Conservation (phyloP, 208 protist genomes). For the Leishmania lainsoni region DNA sequence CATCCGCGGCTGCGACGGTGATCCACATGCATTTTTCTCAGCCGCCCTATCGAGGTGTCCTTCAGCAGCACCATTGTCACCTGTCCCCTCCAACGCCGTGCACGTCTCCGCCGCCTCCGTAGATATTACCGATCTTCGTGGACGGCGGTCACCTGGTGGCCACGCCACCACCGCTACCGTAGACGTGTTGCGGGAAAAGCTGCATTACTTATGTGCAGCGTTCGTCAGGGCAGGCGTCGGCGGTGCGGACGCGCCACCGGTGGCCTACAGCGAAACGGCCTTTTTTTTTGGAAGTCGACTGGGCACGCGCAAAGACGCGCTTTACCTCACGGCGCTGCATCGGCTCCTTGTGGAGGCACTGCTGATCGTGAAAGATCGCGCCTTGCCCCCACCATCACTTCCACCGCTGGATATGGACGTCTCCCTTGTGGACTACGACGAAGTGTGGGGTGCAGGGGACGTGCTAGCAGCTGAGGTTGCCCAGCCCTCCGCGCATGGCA, state of each 20-base stretch:
- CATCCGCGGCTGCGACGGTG: background rate
- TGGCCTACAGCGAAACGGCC: background rate
- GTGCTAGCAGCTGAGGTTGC: conserved; percentile 30
- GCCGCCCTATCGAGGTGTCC: background rate
- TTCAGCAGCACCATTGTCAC: background rate
- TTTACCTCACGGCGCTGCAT: conserved; percentile 12
- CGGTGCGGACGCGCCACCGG: background rate
- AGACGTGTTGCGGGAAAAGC: background rate
- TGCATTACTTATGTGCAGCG: background rate
- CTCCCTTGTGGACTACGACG: conserved; percentile 50
- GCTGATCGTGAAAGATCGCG: background rate
- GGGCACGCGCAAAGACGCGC: conserved; percentile 19
- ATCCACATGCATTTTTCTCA: background rate
- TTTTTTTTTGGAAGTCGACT: conserved; percentile 13
- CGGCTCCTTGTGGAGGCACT: conserved; percentile 11
- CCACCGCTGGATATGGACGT: conserved; percentile 17
- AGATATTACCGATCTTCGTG: background rate
- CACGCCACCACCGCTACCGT: background rate
- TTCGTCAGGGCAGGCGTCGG: background rate
- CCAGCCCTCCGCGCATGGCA: background rate
- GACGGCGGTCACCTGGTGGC: background rate
- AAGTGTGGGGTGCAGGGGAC: conserved; percentile 45
- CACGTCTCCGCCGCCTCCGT: background rate
- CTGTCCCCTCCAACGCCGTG: background rate
- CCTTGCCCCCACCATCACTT: background rate